These are phyloP conservation scores for Styphnolobium japonicum DNA, from an alignment of 306 rosid species.

Conservation along the genomic window DNA sequence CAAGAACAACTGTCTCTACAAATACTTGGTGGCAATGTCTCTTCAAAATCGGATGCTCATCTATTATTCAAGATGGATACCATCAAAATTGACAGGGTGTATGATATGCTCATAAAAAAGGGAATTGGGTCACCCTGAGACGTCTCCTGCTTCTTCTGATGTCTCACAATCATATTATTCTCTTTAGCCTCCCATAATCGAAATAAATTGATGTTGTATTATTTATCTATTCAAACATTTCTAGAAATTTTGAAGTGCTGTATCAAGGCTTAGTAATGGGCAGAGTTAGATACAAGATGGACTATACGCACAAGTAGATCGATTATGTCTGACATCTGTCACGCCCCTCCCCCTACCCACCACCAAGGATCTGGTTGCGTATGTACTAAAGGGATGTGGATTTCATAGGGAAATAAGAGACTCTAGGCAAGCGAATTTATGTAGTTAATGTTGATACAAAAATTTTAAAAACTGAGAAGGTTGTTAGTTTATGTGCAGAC, in stretches of 20 bases:
- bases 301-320: conserved; percentile 2
- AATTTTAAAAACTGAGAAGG: not conserved
- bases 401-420: not conserved
- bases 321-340: not conserved
- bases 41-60: conserved; percentile 73
- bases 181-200: not conserved
- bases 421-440: not conserved
- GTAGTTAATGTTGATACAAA: not conserved
- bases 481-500: not conserved
- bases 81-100: conserved; percentile 66
- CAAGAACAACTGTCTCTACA: conserved; percentile 67
- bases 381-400: not conserved
- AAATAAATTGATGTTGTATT: not conserved
- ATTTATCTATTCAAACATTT: not conserved
- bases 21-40: conserved; percentile 56
- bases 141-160: not conserved
- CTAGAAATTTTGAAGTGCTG: conserved; percentile 6
- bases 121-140: conserved; percentile 75
- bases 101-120: conserved; percentile 83
- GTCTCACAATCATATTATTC: conserved; percentile 5
- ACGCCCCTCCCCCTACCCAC: not conserved
- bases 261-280: conserved; percentile 19
- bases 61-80: conserved; percentile 76
- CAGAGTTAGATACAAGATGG: conserved; percentile 5
- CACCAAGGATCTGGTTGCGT: not conserved